Conservation (phyloP, 805 yeast genomes). For the Jamesozyma gamospora region DNA sequence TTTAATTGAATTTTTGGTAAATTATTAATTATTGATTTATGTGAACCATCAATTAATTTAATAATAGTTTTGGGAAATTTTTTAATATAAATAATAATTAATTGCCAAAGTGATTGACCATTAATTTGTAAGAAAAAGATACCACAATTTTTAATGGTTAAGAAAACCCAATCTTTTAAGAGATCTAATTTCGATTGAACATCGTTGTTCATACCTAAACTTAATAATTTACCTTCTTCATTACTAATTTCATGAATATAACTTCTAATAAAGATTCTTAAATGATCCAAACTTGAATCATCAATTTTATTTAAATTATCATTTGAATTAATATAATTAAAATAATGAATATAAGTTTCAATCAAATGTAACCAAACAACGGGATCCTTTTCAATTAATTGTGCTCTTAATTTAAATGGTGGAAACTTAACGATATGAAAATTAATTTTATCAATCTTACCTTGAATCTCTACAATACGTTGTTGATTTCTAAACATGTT, state of each 20-base stretch:
- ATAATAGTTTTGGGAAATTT: constrained; percentile 38
- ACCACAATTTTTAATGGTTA: constrained; percentile 42
- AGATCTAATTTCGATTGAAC: constrained; percentile 43
- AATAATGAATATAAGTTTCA: constrained; percentile 49
- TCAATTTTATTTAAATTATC: constrained; percentile 34
- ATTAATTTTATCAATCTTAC: constrained; percentile 12
- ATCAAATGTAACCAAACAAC: constrained; percentile 71
- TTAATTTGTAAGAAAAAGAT: constrained; percentile 45
- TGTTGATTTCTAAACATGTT: neutral
- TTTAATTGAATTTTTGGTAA: constrained; percentile 27
- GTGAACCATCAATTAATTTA: constrained; percentile 44
- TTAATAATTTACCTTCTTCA: constrained; percentile 51
- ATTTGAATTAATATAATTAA: constrained; percentile 31
- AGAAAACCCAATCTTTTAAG: constrained; percentile 42
- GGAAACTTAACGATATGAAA: constrained; percentile 64
- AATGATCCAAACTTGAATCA: constrained; percentile 48
- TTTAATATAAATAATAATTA: constrained; percentile 44
- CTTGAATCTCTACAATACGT: constrained; percentile 12
- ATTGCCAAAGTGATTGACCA: constrained; percentile 57
- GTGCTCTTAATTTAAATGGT: constrained; percentile 62
- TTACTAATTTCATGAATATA: constrained; percentile 52
- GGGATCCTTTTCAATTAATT: constrained; percentile 74
- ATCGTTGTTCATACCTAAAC: constrained; percentile 66
- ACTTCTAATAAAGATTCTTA: constrained; percentile 45
- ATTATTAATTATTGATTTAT: constrained; percentile 20